A percentile compares a stretch with the other conserved stretches of the same genome.
Conservation (phyloP, 1,284 basidiomycete species). For the Trichosporon asahii region DNA sequence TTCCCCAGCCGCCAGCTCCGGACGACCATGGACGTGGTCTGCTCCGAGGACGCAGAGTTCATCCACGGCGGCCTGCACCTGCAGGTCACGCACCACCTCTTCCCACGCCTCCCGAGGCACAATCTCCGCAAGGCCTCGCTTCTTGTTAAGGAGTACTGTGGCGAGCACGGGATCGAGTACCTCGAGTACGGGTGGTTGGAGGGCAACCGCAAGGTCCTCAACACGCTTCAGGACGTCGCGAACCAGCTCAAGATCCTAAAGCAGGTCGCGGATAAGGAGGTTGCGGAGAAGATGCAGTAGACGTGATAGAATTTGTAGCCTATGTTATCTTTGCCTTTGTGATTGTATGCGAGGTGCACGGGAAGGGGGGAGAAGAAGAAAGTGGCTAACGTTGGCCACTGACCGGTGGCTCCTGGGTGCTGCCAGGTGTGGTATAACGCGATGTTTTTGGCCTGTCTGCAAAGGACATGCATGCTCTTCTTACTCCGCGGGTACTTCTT, state of each 20-base stretch:
- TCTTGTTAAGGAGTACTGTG: conserved; percentile 79
- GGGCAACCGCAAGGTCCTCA: conserved; percentile 57
- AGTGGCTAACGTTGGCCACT: too few species aligned
- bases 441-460: too few species aligned
- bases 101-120: conserved; percentile 91
- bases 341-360: background rate
- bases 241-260: conserved; percentile 50
- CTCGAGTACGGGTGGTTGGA: conserved; percentile 84
- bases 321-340: background rate
- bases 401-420: background rate
- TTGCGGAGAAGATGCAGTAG: conserved; percentile 31
- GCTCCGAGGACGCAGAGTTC: conserved; percentile 76
- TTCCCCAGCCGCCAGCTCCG: conserved; percentile 91
- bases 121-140: conserved; percentile 77
- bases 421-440: too few species aligned
- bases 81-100: conserved; percentile 95
- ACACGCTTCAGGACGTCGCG: conserved; percentile 48
- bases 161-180: conserved; percentile 77
- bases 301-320: background rate
- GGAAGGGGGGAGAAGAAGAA: too few species aligned
- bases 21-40: conserved; percentile 93
- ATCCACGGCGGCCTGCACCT: conserved; percentile 90
- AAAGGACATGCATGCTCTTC: background rate
- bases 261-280: conserved; percentile 49
- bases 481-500: background rate